Evolutionary conservation across 441 rosid species (phyloP).

Genomic region (Corymbia calophylla): DNA sequence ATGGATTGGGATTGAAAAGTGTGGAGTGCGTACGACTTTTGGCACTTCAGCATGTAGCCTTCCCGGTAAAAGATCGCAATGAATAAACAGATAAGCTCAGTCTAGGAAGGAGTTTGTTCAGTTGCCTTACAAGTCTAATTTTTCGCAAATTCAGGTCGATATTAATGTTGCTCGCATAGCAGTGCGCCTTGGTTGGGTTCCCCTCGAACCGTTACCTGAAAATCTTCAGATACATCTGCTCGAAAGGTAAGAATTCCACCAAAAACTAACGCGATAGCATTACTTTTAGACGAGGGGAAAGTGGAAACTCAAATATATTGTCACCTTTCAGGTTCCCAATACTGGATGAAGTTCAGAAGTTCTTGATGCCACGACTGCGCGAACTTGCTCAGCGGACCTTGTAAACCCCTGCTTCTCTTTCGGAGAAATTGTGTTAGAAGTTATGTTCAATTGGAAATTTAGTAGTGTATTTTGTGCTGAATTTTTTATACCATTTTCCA

Average conservation of each 20-base stretch:
- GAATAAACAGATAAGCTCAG: background rate
- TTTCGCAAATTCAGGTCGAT: conserved; percentile 56
- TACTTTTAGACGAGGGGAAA: background rate
- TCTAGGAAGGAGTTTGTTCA: background rate
- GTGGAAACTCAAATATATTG: background rate
- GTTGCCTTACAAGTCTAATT: background rate
- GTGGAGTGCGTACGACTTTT: conserved; percentile 96
- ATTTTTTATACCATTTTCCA: conserved; percentile 8
- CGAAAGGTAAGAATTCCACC: conserved; percentile 50
- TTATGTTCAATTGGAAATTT: background rate
- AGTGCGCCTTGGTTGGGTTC: conserved; percentile 99
- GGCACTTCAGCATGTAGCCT: conserved; percentile 92
- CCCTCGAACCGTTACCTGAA: conserved; percentile 93
- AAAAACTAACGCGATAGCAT: background rate
- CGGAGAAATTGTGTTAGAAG: background rate
- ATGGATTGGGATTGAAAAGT: conserved; percentile 94
- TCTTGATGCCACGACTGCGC: conserved; percentile 97
- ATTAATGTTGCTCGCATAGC: conserved; percentile 97
- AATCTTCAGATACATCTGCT: conserved; percentile 91
- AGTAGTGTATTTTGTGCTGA: background rate
- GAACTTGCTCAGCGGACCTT: conserved; percentile 81
- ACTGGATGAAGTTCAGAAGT: conserved; percentile 88
- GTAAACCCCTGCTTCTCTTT: conserved; percentile 31
- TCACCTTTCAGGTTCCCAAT: conserved; percentile 64
- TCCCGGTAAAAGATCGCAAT: conserved; percentile 70